Evolutionary conservation across 129 eudicot species (phyloP).

Genomic region (Flaveria bidentis): DNA sequence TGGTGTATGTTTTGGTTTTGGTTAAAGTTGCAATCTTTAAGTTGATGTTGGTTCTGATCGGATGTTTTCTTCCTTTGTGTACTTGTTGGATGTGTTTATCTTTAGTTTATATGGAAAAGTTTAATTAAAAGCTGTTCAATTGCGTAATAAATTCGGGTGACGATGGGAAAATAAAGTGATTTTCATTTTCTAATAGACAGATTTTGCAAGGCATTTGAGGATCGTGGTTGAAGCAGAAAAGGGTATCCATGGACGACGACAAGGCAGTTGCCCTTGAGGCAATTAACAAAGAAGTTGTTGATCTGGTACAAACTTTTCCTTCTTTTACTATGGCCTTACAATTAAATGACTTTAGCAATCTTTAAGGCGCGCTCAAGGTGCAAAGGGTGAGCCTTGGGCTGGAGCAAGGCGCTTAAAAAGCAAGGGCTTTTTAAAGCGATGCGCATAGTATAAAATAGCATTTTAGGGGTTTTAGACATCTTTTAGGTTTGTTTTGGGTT

Average conservation of each 20-base stretch:
- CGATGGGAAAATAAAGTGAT: neutral
- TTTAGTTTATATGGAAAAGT: neutral
- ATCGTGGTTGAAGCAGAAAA: slow-evolving; percentile 24
- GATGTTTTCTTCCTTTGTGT: neutral
- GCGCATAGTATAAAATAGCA: too few species aligned
- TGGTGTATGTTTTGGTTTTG: too few species aligned
- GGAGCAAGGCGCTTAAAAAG: too few species aligned
- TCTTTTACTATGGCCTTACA: neutral
- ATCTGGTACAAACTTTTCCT: slow-evolving; percentile 43
- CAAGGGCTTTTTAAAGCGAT: too few species aligned
- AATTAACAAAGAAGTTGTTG: slow-evolving; percentile 63
- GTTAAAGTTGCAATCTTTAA: too few species aligned
- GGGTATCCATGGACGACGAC: slow-evolving; percentile 42
- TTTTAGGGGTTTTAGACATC: too few species aligned
- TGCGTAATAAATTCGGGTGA: neutral
- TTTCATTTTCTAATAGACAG: slow-evolving; percentile 22
- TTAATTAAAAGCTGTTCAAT: neutral
- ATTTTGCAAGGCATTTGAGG: slow-evolving; percentile 11
- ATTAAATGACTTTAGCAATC: slow-evolving; percentile 13
- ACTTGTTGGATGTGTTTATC: neutral
- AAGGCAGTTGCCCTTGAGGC: slow-evolving; percentile 54
- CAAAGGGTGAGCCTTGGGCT: too few species aligned
- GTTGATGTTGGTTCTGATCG: too few species aligned
- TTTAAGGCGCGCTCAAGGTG: too few species aligned
- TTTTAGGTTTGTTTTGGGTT: too few species aligned